Conservation (phyloP, 164 flowering plant genomes). For the Vitis rotundifolia region DNA sequence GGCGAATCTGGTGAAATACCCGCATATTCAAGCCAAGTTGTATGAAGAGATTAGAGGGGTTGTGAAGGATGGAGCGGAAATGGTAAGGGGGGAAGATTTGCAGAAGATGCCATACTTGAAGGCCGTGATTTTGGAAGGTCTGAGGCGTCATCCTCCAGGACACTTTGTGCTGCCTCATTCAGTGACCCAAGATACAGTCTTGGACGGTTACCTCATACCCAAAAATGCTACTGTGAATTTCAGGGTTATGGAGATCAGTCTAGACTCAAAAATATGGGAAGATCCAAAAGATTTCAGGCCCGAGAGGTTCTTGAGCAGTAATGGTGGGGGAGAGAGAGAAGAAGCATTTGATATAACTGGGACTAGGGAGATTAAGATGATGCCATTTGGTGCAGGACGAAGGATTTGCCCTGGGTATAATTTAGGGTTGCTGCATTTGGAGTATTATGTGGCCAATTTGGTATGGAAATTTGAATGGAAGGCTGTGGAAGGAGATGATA, state of each 20-base stretch:
- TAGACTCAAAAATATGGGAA: conserved; percentile 5
- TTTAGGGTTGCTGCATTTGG: conserved; percentile 28
- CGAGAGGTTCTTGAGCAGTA: conserved; percentile 37
- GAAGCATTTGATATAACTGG: conserved; percentile 36
- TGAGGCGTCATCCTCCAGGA: conserved; percentile 43
- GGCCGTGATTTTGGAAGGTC: conserved; percentile 39
- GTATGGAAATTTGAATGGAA: conserved; percentile 47
- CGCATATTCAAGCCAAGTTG: conserved; percentile 28
- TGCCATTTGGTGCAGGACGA: conserved; percentile 55
- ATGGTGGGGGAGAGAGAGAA: not conserved
- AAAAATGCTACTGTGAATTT: conserved; percentile 29
- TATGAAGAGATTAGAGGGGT: conserved; percentile 28
- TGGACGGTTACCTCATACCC: conserved; percentile 34
- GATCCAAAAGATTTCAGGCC: conserved; percentile 43
- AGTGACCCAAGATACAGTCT: conserved; percentile 23
- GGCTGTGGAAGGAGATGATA: conserved; percentile 9
- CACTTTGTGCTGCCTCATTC: conserved; percentile 37
- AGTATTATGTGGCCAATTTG: conserved; percentile 35
- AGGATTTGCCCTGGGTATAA: conserved; percentile 33
- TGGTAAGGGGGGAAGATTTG: conserved; percentile 10
- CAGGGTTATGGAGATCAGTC: conserved; percentile 34
- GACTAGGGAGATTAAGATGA: conserved; percentile 48
- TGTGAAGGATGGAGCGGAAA: conserved; percentile 2
- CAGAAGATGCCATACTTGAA: not conserved
- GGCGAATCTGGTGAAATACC: too few species aligned